phyloP scores from a whole-genome alignment of 108 stramenopile genomes.

The Skeletonema potamos region DNA sequence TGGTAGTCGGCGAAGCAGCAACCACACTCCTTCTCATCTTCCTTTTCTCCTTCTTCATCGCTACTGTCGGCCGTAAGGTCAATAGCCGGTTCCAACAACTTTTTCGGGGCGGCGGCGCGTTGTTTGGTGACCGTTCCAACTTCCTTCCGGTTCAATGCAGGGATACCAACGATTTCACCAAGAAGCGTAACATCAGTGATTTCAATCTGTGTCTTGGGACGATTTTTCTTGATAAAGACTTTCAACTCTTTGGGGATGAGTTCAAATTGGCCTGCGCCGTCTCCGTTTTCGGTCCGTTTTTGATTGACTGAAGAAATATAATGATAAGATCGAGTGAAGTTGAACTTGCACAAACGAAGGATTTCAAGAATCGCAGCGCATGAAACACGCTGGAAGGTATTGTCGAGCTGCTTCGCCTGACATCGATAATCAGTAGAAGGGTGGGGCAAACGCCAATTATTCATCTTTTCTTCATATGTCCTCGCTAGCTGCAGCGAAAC shows the following conservation, averaged over 20 bases:
- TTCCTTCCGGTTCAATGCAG: conserved; percentile 6
- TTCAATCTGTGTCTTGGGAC: background rate
- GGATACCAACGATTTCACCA: conserved; percentile 7
- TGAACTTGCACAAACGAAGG: background rate
- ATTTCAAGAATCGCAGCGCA: background rate
- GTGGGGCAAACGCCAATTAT: background rate
- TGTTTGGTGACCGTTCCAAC: background rate
- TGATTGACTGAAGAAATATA: background rate
- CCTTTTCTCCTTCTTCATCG: conserved; percentile 13
- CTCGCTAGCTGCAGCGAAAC: background rate
- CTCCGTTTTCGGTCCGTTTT: background rate
- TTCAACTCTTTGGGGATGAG: background rate
- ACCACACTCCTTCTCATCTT: conserved; percentile 6
- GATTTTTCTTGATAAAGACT: background rate
- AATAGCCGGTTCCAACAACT: background rate
- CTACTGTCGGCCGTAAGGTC: conserved; percentile 11
- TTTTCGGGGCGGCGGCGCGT: background rate
- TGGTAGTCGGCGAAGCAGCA: conserved; percentile 24
- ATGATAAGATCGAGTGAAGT: conserved; percentile 6
- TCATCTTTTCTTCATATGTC: background rate
- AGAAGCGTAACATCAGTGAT: background rate
- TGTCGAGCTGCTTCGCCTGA: conserved; percentile 9
- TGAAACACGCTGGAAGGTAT: conserved; percentile 3
- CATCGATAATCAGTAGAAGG: background rate
- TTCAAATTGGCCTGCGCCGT: background rate